Conservation (phyloP, 169 alveolate genomes). For the Eimeria zaria region DNA sequence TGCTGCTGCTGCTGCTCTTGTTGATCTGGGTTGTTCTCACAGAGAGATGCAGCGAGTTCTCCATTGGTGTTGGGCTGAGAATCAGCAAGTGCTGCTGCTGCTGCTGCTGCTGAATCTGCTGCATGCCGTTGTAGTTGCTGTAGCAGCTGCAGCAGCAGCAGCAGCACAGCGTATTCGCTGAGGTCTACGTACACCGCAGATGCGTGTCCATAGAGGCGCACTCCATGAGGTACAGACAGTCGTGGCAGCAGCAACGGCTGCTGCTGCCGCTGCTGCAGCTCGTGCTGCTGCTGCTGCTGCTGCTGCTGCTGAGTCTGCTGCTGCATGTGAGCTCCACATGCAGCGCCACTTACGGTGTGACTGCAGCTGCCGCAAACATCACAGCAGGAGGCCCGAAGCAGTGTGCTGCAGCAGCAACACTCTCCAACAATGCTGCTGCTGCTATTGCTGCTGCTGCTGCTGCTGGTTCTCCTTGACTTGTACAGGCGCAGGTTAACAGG, state of each 20-base stretch:
- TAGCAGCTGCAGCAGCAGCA: conserved; percentile 50
- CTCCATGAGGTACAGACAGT: neutral
- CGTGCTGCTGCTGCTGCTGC: conserved; percentile 25
- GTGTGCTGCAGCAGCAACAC: conserved; percentile 65
- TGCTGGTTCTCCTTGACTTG: conserved; percentile 13
- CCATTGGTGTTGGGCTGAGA: neutral
- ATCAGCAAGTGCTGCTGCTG: conserved; percentile 25
- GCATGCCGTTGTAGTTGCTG: conserved; percentile 42
- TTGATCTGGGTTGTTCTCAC: neutral
- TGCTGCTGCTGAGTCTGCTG: conserved; percentile 19
- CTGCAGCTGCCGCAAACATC: conserved; percentile 21
- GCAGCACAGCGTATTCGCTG: conserved; percentile 38
- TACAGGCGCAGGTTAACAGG: conserved; percentile 38
- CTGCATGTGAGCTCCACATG: conserved; percentile 40
- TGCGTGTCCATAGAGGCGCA: neutral
- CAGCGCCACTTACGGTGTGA: neutral
- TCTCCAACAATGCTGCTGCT: neutral
- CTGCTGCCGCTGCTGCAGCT: conserved; percentile 36
- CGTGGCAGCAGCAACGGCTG: neutral
- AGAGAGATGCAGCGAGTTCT: neutral
- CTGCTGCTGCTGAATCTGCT: conserved; percentile 50
- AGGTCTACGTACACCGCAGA: conserved; percentile 68
- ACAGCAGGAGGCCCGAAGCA: conserved; percentile 65
- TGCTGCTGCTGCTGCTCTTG: conserved; percentile 27
- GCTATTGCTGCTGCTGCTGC: conserved; percentile 50